Evolutionary conservation across 345 rosid species (phyloP).

Genomic region (Jatropha curcas): DNA sequence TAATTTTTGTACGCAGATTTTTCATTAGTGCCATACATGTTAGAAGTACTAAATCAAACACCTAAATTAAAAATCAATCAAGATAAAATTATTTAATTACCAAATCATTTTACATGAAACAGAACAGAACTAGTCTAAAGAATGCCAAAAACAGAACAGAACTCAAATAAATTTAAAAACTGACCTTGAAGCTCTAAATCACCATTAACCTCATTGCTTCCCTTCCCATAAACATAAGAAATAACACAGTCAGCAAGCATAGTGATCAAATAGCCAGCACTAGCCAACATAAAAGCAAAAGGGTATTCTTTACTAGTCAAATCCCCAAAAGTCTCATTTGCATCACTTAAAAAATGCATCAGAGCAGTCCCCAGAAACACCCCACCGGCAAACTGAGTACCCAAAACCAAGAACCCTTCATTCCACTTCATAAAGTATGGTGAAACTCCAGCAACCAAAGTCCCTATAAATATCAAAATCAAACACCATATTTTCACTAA

Average conservation of each 20-base stretch:
- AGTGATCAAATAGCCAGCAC: constrained; percentile 68
- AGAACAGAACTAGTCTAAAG: neutral
- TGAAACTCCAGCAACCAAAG: constrained; percentile 69
- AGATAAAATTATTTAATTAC: neutral
- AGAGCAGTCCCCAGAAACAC: constrained; percentile 81
- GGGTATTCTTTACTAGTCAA: constrained; percentile 62
- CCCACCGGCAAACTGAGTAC: constrained; percentile 85
- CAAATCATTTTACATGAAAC: neutral
- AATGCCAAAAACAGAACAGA: neutral
- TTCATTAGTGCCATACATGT: too few relatives aligned
- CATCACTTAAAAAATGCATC: constrained; percentile 85
- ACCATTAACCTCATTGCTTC: constrained; percentile 7
- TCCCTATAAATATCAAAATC: constrained; percentile 58
- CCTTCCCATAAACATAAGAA: constrained; percentile 46
- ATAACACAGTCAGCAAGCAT: constrained; percentile 72
- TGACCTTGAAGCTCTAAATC: constrained; percentile 66
- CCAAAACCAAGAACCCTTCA: constrained; percentile 66
- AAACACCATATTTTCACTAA: constrained; percentile 65
- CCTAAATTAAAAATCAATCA: neutral
- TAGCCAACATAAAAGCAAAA: constrained; percentile 83
- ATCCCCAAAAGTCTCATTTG: constrained; percentile 64
- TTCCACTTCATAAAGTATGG: constrained; percentile 83
- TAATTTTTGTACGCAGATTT: too few relatives aligned
- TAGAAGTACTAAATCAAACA: neutral
- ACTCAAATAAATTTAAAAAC: neutral